Evolutionary conservation across 331 rosid genomes (phyloP), one percentile per base, ranked within the genome.

Genomic region (Phaseolus coccineus): DNA sequence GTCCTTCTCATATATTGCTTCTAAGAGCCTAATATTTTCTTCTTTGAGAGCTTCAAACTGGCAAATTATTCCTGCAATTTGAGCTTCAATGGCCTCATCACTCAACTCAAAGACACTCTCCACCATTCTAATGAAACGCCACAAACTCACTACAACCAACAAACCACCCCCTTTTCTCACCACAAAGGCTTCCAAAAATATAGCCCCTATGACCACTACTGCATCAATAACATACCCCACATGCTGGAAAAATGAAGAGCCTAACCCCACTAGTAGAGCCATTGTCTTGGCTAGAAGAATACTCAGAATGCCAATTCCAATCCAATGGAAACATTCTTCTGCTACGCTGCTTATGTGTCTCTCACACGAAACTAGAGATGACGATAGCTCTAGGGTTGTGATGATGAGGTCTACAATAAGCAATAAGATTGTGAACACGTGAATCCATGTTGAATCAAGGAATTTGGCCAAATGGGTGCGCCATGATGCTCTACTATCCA

Each of bases 81-180:
- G 91, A 44, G 86, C 91, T 82, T 91, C 93, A 86, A 91, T 91
- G 69, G 92, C 94, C n/a, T 86, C 97, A 53, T 90, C 98, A 22
- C 97, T 89, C 28, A 91, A 56, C 88, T 90, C 97, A 52, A 93
- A 90, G 0, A 88, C 91, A 71, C 90, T 88, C 82, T 93, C 98
- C 16, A 91, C 83, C 10, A 91, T 86, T 80, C 97, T 86, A 44
- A 91, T 82, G 16, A 93, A 85, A 6, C 98, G 88, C 96, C 98
- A 91, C 73, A 93, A 84, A 69, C 95, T 91, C 77, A 83, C 95
- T 39, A 90, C 78, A 37, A 86, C 81, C 69, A 93, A 81, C 63
- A 91, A 67, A 33, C 97, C 93, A 5, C 98, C 96, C 11, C 96
- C 97, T 47, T 76, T 79, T 47, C 83, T 64, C 80, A 81, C 91